These are phyloP conservation scores for Paramecium sexaurelia DNA, from an alignment of 73 alveolate species.

Conservation along the genomic window DNA sequence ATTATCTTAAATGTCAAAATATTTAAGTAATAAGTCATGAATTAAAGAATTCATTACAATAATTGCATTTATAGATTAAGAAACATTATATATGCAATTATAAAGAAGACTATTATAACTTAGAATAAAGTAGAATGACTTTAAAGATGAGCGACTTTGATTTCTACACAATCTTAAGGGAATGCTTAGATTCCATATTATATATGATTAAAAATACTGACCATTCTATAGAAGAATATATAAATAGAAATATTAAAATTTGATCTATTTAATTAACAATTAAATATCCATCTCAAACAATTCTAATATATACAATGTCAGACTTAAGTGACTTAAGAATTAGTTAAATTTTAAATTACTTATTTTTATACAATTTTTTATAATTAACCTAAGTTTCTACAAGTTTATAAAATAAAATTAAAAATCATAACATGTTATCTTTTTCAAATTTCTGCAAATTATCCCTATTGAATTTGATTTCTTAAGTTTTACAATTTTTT, in stretches of 20 bases:
- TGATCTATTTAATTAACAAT: not conserved
- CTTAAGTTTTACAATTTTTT: not conserved
- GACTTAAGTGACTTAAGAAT: too few species aligned
- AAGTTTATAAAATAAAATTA: too few species aligned
- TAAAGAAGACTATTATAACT: conserved; percentile 28
- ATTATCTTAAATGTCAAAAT: not conserved
- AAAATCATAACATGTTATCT: too few species aligned
- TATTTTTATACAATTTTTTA: too few species aligned
- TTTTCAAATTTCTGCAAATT: not conserved
- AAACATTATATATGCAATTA: not conserved
- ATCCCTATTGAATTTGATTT: not conserved
- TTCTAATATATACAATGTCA: too few species aligned
- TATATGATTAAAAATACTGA: conserved; percentile 9
- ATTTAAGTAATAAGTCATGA: not conserved
- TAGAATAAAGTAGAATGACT: conserved; percentile 2
- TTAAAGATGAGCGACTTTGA: not conserved
- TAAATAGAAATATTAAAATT: not conserved
- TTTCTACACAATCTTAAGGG: not conserved
- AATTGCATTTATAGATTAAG: not conserved
- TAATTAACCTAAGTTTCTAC: too few species aligned
- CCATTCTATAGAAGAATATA: not conserved
- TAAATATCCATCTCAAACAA: not conserved
- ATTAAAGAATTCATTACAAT: conserved; percentile 15
- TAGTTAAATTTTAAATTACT: too few species aligned
- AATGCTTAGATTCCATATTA: not conserved